phyloP scores from a whole-genome alignment of 148 eudicot genomes.

The Gaultheria prostrata region DNA sequence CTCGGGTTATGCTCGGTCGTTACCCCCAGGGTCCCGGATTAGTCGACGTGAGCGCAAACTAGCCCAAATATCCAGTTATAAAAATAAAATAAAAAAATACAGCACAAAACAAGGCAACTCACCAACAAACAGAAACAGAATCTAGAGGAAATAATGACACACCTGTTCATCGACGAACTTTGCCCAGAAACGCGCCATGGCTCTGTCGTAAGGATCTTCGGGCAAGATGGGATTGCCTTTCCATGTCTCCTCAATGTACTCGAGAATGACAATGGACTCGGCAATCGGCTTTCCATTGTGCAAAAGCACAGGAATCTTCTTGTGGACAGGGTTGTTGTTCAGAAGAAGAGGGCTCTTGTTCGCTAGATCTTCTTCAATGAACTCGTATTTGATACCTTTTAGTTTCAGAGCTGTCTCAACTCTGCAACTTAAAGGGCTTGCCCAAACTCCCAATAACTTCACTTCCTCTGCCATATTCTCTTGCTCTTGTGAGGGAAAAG shows the following conservation, averaged over 20 bases:
- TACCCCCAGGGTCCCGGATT: too few species aligned
- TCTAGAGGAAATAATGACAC: background rate
- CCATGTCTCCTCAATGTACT: slow-evolving; percentile 56
- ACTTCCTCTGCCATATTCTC: slow-evolving; percentile 7
- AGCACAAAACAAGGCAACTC: too few species aligned
- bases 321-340: slow-evolving; percentile 35
- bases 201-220: slow-evolving; percentile 42
- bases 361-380: slow-evolving; percentile 22
- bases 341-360: slow-evolving; percentile 32
- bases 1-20: too few species aligned
- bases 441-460: background rate
- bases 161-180: slow-evolving; percentile 54
- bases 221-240: slow-evolving; percentile 41
- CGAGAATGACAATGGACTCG: slow-evolving; percentile 53
- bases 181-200: slow-evolving; percentile 54
- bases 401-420: slow-evolving; percentile 22
- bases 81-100: too few species aligned
- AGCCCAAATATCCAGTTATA: too few species aligned
- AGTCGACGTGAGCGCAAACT: too few species aligned
- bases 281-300: slow-evolving; percentile 40
- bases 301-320: slow-evolving; percentile 43
- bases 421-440: slow-evolving; percentile 5
- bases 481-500: background rate
- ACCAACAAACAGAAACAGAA: too few species aligned
- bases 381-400: slow-evolving; percentile 35